Percentiles rank a stretch among this genome's conserved stretches.
Conservation (phyloP, 371 early-diverging fungal species). For the Apophysomyces elegans region DNA sequence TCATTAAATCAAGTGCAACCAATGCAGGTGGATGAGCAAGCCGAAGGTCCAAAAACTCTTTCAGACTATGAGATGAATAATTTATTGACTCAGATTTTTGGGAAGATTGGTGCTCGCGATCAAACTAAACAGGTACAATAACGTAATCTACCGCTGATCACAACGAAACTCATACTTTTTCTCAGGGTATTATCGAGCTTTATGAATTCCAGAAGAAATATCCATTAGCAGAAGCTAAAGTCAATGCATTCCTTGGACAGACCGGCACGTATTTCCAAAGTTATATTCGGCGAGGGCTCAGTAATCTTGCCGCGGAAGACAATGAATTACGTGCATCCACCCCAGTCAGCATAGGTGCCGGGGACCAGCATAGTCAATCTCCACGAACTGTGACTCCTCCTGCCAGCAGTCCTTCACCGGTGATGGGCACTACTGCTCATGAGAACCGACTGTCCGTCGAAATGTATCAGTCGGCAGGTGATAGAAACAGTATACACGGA, state of each 20-base stretch:
- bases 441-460: not conserved
- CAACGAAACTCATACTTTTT: not conserved
- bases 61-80: constrained; percentile 60
- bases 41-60: constrained; percentile 13
- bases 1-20: constrained; percentile 23
- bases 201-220: constrained; percentile 79
- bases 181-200: constrained; percentile 73
- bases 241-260: constrained; percentile 63
- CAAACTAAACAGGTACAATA: constrained; percentile 67
- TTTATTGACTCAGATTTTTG: constrained; percentile 70
- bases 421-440: not conserved
- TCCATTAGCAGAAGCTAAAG: constrained; percentile 62
- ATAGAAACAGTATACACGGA: constrained; percentile 23
- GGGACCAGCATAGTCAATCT: not conserved
- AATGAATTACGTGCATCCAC: constrained; percentile 30
- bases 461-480: not conserved
- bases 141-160: not conserved
- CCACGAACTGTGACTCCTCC: constrained; percentile 11
- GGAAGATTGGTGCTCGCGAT: constrained; percentile 74
- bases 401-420: not conserved
- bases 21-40: constrained; percentile 40
- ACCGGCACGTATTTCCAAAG: constrained; percentile 78
- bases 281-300: constrained; percentile 75
- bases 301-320: constrained; percentile 67
- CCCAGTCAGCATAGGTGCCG: not conserved